These are phyloP conservation scores for Fistulifera solaris DNA, from an alignment of 108 stramenopile genomes.

Conservation along the genomic window DNA sequence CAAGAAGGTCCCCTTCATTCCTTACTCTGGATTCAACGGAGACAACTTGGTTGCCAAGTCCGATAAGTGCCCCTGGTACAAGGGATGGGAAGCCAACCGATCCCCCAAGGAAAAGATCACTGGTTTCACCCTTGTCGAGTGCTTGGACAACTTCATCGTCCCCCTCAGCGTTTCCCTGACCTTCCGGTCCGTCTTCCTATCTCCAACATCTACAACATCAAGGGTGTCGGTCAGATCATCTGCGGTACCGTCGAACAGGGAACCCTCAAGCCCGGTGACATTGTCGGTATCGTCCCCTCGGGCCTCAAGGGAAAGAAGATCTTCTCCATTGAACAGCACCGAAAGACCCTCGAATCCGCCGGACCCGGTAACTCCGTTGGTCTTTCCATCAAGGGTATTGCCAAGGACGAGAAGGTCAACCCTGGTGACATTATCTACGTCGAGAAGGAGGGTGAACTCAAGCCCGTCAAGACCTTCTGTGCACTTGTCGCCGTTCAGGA, in stretches of 20 bases:
- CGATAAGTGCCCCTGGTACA: slow-evolving; percentile 90
- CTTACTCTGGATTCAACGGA: slow-evolving; percentile 92
- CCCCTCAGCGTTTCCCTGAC: slow-evolving; percentile 44
- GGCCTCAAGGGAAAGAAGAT: slow-evolving; percentile 63
- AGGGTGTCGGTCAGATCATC: slow-evolving; percentile 71
- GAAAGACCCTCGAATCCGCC: slow-evolving; percentile 58
- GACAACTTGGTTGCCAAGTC: slow-evolving; percentile 93
- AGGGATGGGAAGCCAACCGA: slow-evolving; percentile 69
- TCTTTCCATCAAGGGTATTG: slow-evolving; percentile 71
- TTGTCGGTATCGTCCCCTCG: slow-evolving; percentile 51
- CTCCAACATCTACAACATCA: slow-evolving; percentile 78
- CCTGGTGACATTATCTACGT: slow-evolving; percentile 74
- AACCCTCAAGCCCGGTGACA: slow-evolving; percentile 57
- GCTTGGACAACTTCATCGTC: slow-evolving; percentile 62
- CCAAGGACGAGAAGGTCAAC: slow-evolving; percentile 67
- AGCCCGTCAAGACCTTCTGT: slow-evolving; percentile 62
- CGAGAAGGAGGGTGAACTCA: slow-evolving; percentile 47
- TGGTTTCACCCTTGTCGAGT: slow-evolving; percentile 62
- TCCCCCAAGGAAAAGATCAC: slow-evolving; percentile 46
- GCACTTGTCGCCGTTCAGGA: slow-evolving; percentile 36
- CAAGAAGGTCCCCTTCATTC: slow-evolving; percentile 84
- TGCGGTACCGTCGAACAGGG: slow-evolving; percentile 72
- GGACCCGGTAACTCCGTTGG: slow-evolving; percentile 72
- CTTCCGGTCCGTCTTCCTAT: slow-evolving; percentile 61
- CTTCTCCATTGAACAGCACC: slow-evolving; percentile 76